Evolutionary conservation across 176 grass and related monocot genomes (phyloP), one percentile per base, ranked within the genome.

Genomic region (Triticum monococcum): DNA sequence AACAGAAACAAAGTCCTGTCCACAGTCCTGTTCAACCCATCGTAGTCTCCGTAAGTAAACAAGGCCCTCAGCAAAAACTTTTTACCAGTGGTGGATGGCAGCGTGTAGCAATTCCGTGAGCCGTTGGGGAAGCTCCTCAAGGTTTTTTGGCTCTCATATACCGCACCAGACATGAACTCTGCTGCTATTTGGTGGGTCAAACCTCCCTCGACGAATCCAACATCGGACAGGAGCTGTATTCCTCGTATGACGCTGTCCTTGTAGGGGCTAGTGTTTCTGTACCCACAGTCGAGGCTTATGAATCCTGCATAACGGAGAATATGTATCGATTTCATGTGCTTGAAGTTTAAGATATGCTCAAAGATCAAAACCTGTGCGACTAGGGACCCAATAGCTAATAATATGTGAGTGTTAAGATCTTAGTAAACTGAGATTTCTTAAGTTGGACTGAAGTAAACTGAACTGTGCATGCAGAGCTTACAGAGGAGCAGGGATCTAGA

Each of bases 281-380:
- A 48, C 16, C 82, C 71, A n/a, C 82, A 84, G 8, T 84, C 82
- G 35, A 84, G 32, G 82, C 12, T 84, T 64, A 75, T 1, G 9
- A 75, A 84, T 35, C 38, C 82, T 75, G 37, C 85, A 75, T 1
- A 14, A 23, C 2, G 3, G 31, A 0, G 17, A 72, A 18, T 57
- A 57, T 56, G 30, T 6, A 25, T 40, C 9, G 0, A 3, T 64
- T 8, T 79, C 31, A 9, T 26, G 33, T 40, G 60, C 31, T 45
- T n/a, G 9, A 78, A 16, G 65, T 83, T 83, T 36, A 36, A 36
- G 35, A 36, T 36, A 36, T 36, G 35, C 35, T 36, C 35, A 36
- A 5, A 36, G 35, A 36, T 36, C 35, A 36, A 5, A 36, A 36
- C 35, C 35, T 36, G 35, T 36, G 35, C 35, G 35, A 36, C 5